Evolutionary conservation across 768 basidiomycete genomes (phyloP).

Genomic region (Boletus tylopilopsis): DNA sequence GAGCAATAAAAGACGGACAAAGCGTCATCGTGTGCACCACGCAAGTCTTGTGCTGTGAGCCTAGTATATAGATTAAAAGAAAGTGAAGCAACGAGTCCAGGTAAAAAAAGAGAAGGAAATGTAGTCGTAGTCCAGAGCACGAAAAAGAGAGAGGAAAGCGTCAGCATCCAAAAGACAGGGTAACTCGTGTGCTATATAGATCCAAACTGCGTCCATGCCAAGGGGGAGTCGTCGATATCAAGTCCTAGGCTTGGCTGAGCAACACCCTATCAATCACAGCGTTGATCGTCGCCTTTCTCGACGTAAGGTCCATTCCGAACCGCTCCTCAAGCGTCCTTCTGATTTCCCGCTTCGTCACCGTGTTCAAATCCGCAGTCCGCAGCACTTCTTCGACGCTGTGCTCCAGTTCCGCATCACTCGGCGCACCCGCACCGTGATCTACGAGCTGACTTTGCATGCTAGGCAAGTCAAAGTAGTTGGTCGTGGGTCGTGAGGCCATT

Average conservation of each 20-base stretch:
- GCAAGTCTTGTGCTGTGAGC: too few relatives aligned
- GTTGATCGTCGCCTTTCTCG: slow-evolving; percentile 73
- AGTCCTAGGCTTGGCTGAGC: too few relatives aligned
- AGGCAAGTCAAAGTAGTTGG: slow-evolving; percentile 74
- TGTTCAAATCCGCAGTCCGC: slow-evolving; percentile 77
- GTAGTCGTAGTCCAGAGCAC: slow-evolving; percentile 5
- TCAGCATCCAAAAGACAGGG: slow-evolving; percentile 15
- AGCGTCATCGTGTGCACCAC: too few relatives aligned
- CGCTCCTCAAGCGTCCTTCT: slow-evolving; percentile 77
- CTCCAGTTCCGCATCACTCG: slow-evolving; percentile 71
- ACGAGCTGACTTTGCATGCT: slow-evolving; percentile 43
- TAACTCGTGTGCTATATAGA: slow-evolving; percentile 23
- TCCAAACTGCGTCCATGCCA: slow-evolving; percentile 21
- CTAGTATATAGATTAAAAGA: neutral
- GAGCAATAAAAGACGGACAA: neutral
- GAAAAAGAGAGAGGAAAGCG: neutral
- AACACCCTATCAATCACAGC: slow-evolving; percentile 71
- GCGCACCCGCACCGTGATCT: slow-evolving; percentile 44
- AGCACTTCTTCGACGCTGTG: slow-evolving; percentile 70
- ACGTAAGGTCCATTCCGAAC: slow-evolving; percentile 73
- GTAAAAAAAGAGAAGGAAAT: neutral
- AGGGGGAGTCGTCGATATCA: too few relatives aligned
- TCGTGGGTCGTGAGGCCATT: slow-evolving; percentile 63
- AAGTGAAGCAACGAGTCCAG: neutral
- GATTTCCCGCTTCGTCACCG: slow-evolving; percentile 89